Conservation (phyloP, 257 asterid genomes). For the Solanum appendiculatum region DNA sequence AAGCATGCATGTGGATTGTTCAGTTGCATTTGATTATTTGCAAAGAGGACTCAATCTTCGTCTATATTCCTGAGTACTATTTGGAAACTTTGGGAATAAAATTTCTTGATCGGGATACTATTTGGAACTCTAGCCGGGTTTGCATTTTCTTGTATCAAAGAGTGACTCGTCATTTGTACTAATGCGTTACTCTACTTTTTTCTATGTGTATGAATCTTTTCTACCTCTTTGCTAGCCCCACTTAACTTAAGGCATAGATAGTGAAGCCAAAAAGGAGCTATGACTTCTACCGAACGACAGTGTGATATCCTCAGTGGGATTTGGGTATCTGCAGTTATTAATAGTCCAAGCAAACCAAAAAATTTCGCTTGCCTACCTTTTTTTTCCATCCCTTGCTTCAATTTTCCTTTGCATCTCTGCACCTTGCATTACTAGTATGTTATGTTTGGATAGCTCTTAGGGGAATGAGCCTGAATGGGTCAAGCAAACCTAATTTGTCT, state of each 20-base stretch:
- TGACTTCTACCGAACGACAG: not conserved
- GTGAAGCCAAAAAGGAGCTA: not conserved
- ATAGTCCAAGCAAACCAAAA: not conserved
- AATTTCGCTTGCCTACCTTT: not conserved
- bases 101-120: not conserved
- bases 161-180: not conserved
- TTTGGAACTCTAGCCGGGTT: too few species aligned
- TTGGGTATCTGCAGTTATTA: not conserved
- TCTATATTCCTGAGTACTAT: conserved; percentile 82
- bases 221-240: not conserved
- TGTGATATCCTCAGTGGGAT: not conserved
- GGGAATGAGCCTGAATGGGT: not conserved
- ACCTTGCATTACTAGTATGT: not conserved
- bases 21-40: conserved; percentile 81
- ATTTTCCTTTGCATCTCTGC: not conserved
- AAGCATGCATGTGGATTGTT: conserved; percentile 86
- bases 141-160: not conserved
- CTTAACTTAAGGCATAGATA: not conserved
- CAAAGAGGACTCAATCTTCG: conserved; percentile 60
- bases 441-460: not conserved
- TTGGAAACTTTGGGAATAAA: conserved; percentile 72
- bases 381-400: not conserved
- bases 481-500: not conserved
- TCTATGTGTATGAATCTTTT: not conserved
- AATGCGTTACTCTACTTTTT: not conserved